Conservation (phyloP, 495 filamentous ascomycete genomes). For the Penicillium herquei region DNA sequence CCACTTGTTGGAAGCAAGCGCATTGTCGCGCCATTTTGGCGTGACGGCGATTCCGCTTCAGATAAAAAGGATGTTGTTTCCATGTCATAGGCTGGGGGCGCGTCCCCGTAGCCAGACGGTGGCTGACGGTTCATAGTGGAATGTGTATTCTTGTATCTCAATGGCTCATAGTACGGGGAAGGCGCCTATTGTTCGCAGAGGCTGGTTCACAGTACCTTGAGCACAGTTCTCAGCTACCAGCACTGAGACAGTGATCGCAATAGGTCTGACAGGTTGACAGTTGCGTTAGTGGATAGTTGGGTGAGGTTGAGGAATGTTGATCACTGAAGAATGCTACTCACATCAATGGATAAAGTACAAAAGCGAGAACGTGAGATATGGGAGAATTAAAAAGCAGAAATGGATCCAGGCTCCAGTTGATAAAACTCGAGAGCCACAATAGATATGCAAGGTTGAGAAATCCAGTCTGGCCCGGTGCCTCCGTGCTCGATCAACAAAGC, state of each 20-base stretch:
- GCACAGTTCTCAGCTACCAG: background rate
- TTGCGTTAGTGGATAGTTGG: constrained; percentile 9
- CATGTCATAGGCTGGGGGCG: constrained; percentile 42
- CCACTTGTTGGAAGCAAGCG: constrained; percentile 58
- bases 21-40: constrained; percentile 53
- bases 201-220: background rate
- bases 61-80: constrained; percentile 32
- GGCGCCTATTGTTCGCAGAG: background rate
- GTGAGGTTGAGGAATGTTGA: constrained; percentile 9
- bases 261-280: constrained; percentile 7
- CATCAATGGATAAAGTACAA: background rate
- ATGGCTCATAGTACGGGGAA: constrained; percentile 26
- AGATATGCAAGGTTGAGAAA: background rate
- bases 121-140: constrained; percentile 34
- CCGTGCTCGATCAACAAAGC: constrained; percentile 25
- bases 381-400: background rate
- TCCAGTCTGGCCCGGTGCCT: constrained; percentile 12
- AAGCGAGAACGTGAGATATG: background rate
- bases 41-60: constrained; percentile 31
- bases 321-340: background rate
- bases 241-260: constrained; percentile 4
- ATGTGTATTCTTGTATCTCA: constrained; percentile 16
- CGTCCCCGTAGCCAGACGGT: constrained; percentile 36
- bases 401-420: too few relatives aligned
- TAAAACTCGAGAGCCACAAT: background rate